These are phyloP conservation scores for Nevesoporus exiguus DNA, from an alignment of 768 basidiomycete genomes.

Conservation along the genomic window DNA sequence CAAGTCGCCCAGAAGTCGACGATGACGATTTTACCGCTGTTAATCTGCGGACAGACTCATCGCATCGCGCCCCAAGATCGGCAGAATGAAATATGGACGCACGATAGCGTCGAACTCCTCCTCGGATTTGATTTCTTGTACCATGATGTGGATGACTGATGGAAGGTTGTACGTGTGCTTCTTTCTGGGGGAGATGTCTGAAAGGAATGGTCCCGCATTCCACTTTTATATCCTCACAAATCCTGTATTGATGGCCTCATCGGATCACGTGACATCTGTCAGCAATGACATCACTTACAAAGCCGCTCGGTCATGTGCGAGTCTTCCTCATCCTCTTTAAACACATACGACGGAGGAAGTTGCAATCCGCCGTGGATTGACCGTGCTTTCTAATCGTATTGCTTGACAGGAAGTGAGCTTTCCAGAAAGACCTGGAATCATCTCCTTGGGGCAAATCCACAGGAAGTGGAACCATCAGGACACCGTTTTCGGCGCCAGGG, in stretches of 20 bases:
- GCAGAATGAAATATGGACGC: background rate
- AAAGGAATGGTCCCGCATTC: too few species aligned
- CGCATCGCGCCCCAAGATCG: background rate
- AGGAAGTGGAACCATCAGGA: background rate
- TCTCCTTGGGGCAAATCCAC: background rate
- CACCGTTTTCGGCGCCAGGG: too few species aligned
- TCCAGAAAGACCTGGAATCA: background rate
- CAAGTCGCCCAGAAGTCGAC: constrained; percentile 22
- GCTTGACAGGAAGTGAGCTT: background rate
- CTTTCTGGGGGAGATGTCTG: background rate
- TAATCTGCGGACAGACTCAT: background rate
- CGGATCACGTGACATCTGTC: constrained; percentile 5
- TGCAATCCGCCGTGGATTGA: too few species aligned
- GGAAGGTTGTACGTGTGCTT: background rate
- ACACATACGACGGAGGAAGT: background rate
- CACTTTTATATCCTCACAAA: background rate
- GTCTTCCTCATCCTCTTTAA: background rate
- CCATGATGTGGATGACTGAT: background rate
- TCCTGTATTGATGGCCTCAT: background rate
- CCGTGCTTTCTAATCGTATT: background rate
- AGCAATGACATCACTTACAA: constrained; percentile 1
- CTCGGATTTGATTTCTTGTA: background rate
- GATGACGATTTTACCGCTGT: constrained; percentile 4
- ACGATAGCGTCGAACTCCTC: background rate
- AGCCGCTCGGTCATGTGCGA: background rate